Evolutionary conservation across 2,329 filamentous ascomycete genomes (phyloP).

Genomic region (Leptosphaerulina australis): DNA sequence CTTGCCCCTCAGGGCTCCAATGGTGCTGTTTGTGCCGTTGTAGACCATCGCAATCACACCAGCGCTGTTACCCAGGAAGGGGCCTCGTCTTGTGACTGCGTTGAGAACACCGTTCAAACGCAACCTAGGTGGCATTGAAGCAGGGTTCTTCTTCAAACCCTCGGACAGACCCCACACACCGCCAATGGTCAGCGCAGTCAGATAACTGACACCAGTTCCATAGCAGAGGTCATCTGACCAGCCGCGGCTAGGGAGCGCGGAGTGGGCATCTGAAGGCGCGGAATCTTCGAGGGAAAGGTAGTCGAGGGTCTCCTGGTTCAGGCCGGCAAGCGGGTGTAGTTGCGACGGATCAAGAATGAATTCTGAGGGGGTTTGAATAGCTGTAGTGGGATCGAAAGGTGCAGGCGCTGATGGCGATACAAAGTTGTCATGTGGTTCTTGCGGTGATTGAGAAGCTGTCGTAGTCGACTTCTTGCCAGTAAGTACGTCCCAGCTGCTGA

Average conservation of each 20-base stretch:
- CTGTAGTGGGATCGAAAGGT: slow-evolving; percentile 72
- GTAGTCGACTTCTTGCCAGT: slow-evolving; percentile 63
- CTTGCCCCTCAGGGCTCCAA: slow-evolving; percentile 49
- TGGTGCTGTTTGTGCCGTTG: slow-evolving; percentile 68
- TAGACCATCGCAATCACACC: slow-evolving; percentile 96
- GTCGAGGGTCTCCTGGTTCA: slow-evolving; percentile 91
- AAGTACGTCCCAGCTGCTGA: slow-evolving; percentile 59
- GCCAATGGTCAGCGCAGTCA: slow-evolving; percentile 82
- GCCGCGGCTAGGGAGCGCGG: slow-evolving; percentile 89
- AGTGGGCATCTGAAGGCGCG: slow-evolving; percentile 79
- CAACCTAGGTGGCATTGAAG: slow-evolving; percentile 83
- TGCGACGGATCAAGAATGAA: slow-evolving; percentile 90
- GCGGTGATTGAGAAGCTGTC: slow-evolving; percentile 51
- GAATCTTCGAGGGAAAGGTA: slow-evolving; percentile 95
- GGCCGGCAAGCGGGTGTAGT: slow-evolving; percentile 89
- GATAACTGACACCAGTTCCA: slow-evolving; percentile 91
- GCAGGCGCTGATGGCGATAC: slow-evolving; percentile 45
- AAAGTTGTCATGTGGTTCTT: slow-evolving; percentile 55
- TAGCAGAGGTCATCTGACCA: slow-evolving; percentile 99
- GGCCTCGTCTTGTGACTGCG: slow-evolving; percentile 87
- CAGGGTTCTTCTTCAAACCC: slow-evolving; percentile 74
- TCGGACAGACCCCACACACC: slow-evolving; percentile 93
- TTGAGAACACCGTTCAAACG: slow-evolving; percentile 94
- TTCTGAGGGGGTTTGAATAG: slow-evolving; percentile 77
- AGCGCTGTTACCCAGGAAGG: slow-evolving; percentile 94